Conservation (phyloP, 1,139 yeast species). For the Trichomonascaceae sp. region DNA sequence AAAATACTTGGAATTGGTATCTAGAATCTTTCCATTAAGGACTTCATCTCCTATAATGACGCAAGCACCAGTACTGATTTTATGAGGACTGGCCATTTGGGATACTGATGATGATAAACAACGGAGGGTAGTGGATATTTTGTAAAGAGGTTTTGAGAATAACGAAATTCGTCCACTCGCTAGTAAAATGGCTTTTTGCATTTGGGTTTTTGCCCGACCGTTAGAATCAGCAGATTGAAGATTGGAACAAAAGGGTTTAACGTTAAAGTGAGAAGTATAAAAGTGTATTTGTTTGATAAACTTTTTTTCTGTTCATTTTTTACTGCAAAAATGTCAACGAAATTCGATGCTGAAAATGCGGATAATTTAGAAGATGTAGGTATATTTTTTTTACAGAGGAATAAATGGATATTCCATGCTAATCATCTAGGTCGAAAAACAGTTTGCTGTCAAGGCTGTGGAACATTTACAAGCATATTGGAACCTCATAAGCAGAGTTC, state of each 20-base stretch:
- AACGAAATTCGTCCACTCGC: not conserved
- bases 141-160: not conserved
- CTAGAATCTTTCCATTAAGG: slow-evolving; percentile 77
- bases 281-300: not conserved
- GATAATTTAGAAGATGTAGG: slow-evolving; percentile 51
- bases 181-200: not conserved
- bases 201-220: not conserved
- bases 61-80: slow-evolving; percentile 33
- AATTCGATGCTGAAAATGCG: slow-evolving; percentile 51
- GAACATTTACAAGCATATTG: slow-evolving; percentile 91
- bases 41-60: slow-evolving; percentile 84
- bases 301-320: not conserved
- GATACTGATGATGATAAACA: not conserved
- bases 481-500: slow-evolving; percentile 64
- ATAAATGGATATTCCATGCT: not conserved
- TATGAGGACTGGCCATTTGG: slow-evolving; percentile 1
- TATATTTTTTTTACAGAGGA: not conserved
- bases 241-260: not conserved
- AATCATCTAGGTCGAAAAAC: slow-evolving; percentile 60
- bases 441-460: slow-evolving; percentile 96
- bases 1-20: slow-evolving; percentile 67
- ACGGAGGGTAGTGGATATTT: not conserved
- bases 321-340: slow-evolving; percentile 17
- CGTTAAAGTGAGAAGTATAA: not conserved
- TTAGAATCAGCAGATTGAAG: not conserved